phyloP scores from a whole-genome alignment of 352 stramenopile species.

The Pythium dissimile region DNA sequence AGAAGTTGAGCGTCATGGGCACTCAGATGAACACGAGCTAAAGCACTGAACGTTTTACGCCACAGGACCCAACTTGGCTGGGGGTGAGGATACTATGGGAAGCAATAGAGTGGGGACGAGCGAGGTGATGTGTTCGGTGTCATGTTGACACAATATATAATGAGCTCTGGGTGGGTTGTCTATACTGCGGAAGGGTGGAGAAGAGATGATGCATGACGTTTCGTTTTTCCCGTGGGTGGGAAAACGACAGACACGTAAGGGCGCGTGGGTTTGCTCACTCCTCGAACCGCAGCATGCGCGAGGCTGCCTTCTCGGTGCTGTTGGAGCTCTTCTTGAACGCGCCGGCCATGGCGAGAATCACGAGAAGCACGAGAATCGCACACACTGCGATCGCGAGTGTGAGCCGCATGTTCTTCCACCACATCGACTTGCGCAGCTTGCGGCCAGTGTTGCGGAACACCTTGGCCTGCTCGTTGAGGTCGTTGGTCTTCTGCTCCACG shows the following conservation, averaged over 20 bases:
- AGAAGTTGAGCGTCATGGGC: too few relatives aligned
- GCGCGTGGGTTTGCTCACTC: slow-evolving; percentile 6
- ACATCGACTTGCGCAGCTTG: slow-evolving; percentile 77
- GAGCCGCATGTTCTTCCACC: slow-evolving; percentile 85
- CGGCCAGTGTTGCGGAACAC: slow-evolving; percentile 82
- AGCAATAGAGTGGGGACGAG: neutral
- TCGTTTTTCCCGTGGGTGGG: neutral
- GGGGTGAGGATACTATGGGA: too few relatives aligned
- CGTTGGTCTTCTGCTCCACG: slow-evolving; percentile 85
- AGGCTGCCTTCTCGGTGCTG: slow-evolving; percentile 5
- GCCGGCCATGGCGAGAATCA: slow-evolving; percentile 68
- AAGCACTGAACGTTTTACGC: too few relatives aligned
- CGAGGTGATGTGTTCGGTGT: neutral
- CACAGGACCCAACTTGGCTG: too few relatives aligned
- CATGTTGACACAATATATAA: neutral
- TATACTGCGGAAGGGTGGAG: slow-evolving; percentile 9
- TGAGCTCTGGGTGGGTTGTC: too few relatives aligned
- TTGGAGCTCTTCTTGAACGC: slow-evolving; percentile 67
- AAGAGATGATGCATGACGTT: too few relatives aligned
- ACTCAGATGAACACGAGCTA: too few relatives aligned
- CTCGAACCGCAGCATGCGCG: slow-evolving; percentile 22
- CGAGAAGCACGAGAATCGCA: slow-evolving; percentile 65
- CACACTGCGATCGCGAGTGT: slow-evolving; percentile 61
- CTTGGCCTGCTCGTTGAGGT: slow-evolving; percentile 85
- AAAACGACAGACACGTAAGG: neutral